phyloP scores from a whole-genome alignment of 768 basidiomycete species.

The Russula olivacea region DNA sequence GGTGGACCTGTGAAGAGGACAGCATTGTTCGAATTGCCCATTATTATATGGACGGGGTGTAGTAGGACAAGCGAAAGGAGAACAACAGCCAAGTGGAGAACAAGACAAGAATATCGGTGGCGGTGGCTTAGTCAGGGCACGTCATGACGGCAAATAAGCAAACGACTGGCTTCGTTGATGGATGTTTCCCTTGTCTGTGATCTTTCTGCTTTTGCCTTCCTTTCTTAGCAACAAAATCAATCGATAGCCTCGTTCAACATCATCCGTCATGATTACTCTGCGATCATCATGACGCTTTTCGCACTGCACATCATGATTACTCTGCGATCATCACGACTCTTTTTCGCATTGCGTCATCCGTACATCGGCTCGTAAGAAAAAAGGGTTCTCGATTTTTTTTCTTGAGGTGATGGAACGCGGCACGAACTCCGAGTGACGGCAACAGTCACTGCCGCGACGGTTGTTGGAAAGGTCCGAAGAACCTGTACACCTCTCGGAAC shows the following conservation, averaged over 20 bases:
- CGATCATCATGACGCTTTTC: too few relatives aligned
- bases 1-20: not conserved
- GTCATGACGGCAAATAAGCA: not conserved
- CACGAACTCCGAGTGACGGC: too few relatives aligned
- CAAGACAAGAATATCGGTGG: not conserved
- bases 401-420: too few relatives aligned
- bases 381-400: too few relatives aligned
- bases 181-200: not conserved
- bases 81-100: constrained; percentile 1
- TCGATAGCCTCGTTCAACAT: not conserved
- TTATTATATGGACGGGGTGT: constrained; percentile 17
- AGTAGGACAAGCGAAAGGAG: constrained; percentile 12
- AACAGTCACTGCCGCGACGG: too few relatives aligned
- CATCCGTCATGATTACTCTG: too few relatives aligned
- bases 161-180: not conserved
- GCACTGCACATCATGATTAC: too few relatives aligned
- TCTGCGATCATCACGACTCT: too few relatives aligned
- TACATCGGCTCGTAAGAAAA: too few relatives aligned
- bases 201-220: not conserved
- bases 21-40: not conserved
- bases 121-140: not conserved
- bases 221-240: constrained; percentile 15
- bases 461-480: too few relatives aligned
- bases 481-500: too few relatives aligned
- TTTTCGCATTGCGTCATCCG: too few relatives aligned